These are phyloP conservation scores for Phytophthora pseudosyringae DNA, from an alignment of 352 stramenopile genomes.

Conservation along the genomic window DNA sequence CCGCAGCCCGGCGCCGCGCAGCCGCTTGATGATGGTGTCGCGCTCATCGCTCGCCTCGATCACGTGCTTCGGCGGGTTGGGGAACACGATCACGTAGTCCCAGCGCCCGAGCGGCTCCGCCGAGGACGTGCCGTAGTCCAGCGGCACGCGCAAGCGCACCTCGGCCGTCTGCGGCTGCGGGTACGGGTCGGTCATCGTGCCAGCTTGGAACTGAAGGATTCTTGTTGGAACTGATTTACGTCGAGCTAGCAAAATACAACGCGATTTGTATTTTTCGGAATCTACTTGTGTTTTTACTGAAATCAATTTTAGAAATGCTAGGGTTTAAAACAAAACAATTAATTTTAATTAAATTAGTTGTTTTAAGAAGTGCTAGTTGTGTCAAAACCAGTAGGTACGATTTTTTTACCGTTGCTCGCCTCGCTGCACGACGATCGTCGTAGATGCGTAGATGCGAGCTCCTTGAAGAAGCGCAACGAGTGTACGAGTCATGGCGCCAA, in stretches of 20 bases:
- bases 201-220: slow-evolving; percentile 14
- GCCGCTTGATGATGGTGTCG: slow-evolving; percentile 79
- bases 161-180: slow-evolving; percentile 44
- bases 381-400: no score
- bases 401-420: no score
- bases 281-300: background rate
- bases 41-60: slow-evolving; percentile 69
- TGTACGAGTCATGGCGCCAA: no score
- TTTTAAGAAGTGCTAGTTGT: no score
- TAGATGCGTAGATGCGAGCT: no score
- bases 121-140: slow-evolving; percentile 59
- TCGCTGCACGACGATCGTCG: no score
- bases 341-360: no score
- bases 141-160: slow-evolving; percentile 39
- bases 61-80: slow-evolving; percentile 68
- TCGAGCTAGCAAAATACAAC: no score
- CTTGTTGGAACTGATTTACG: slow-evolving; percentile 7
- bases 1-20: slow-evolving; percentile 66
- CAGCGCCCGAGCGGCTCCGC: slow-evolving; percentile 50
- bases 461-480: no score
- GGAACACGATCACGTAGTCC: slow-evolving; percentile 90
- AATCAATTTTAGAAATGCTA: no score
- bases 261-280: no score
- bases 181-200: slow-evolving; percentile 38
- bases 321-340: no score